Base-by-base conservation (phyloP, 1,284 basidiomycete species). In the Leccinum angustisporum region DNA sequence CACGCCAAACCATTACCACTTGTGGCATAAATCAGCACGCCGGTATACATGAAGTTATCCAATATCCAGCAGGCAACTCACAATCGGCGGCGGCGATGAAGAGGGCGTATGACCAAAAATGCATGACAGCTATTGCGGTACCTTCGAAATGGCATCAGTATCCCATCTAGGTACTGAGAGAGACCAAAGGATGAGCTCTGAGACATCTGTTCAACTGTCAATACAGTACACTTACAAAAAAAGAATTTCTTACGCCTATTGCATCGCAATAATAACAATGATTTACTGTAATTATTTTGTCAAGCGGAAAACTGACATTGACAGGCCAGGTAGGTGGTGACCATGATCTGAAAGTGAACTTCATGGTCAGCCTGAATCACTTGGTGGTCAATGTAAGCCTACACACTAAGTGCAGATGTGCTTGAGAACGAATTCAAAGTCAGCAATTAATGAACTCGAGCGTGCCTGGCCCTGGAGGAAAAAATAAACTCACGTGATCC, bases 1-100 rank as follows among this genome's bases (percentile, higher is more conserved):
- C 65, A 18, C 64, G 62, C 11, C 65, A 21, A 6, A 67, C 27
- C 64, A 65, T 65, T 2, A 67, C 63, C 8, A 67, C 64, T 65
- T 25, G 25, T 31, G 21, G 33, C 16, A 13, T 4, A 40, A 40
- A 13, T 64, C 10, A 60, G 31, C 4, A 38, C 8, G 34, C 5
- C 9, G 4, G 36, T 1, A 9, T 31, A 34, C 2, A 38, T 4
- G 0, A 3, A 25, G 14, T 4, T 16, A 14, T 1, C 10, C 5
- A 30, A n/a, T n/a, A 14, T 1, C 10, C 5, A 34, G 40, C 8
- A 27, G 16, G 5, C 0, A 36, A 21, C 63, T 43, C 33, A 67
- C 63, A 13, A 46, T 65, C 66, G 2, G 66, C 63, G 9, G 63
- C 63, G 18, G 59, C 46, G 2, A 65, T 63, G 14, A 65, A 67